These are phyloP conservation scores for Juglanconis sp. DNA, from an alignment of 2,329 filamentous ascomycete genomes.

Conservation along the genomic window DNA sequence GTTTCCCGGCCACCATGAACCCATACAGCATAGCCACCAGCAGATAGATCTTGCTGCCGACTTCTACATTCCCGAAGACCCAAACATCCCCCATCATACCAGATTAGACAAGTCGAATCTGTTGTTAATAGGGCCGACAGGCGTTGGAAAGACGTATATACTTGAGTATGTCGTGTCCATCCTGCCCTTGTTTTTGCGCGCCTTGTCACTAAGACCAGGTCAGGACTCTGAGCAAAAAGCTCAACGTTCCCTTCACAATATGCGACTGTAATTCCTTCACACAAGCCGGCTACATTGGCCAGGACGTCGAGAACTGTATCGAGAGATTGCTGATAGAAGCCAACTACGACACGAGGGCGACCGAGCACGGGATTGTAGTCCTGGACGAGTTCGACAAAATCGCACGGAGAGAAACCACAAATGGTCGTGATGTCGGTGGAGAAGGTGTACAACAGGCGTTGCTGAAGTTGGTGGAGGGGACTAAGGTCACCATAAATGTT, in stretches of 20 bases:
- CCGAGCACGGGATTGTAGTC: conserved; percentile 91
- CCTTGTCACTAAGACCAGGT: background rate
- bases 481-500: conserved; percentile 85
- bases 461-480: conserved; percentile 93
- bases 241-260: conserved; percentile 95
- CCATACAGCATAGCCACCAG: conserved; percentile 38
- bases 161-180: conserved; percentile 52
- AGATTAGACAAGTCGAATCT: conserved; percentile 96
- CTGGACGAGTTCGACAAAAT: conserved; percentile 98
- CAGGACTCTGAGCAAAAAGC: conserved; percentile 83
- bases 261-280: conserved; percentile 95
- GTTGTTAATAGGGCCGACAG: conserved; percentile 84
- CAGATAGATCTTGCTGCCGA: conserved; percentile 29
- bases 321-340: conserved; percentile 85
- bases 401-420: conserved; percentile 78
- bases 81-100: conserved; percentile 44
- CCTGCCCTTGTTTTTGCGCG: background rate
- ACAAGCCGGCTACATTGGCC: conserved; percentile 94
- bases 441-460: conserved; percentile 96
- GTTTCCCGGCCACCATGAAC: conserved; percentile 50
- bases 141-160: conserved; percentile 95
- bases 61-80: conserved; percentile 49
- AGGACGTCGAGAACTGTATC: conserved; percentile 95
- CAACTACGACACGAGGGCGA: conserved; percentile 79
- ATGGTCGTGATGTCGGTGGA: conserved; percentile 90